Evolutionary conservation across 305 asterid genomes (phyloP).

Genomic region (Fraxinus baroniana): DNA sequence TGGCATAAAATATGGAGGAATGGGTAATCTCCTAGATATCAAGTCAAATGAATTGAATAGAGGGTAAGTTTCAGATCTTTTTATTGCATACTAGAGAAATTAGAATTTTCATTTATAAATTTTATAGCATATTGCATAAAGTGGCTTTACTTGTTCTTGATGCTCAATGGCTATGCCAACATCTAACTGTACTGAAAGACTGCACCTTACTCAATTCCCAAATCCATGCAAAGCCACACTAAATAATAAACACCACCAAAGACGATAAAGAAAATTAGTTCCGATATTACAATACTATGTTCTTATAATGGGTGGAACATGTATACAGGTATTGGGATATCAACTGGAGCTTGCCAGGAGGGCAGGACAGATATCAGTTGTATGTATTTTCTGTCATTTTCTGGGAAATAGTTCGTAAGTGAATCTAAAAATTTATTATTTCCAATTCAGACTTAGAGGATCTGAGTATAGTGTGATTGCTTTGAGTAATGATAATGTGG

Average conservation of each 20-base stretch:
- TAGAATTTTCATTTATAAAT: not conserved
- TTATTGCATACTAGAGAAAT: not conserved
- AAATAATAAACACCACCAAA: not conserved
- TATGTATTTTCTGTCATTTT: slow-evolving; percentile 19
- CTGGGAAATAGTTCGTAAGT: not conserved
- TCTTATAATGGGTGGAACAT: not conserved
- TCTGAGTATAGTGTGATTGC: slow-evolving; percentile 47
- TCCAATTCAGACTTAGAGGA: slow-evolving; percentile 44
- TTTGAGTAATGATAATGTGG: slow-evolving; percentile 40
- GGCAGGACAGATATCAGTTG: slow-evolving; percentile 44
- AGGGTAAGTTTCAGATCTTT: slow-evolving; percentile 37
- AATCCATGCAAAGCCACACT: not conserved
- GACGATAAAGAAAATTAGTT: not conserved
- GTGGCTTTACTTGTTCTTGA: not conserved
- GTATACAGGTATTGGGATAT: slow-evolving; percentile 59
- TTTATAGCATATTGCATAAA: not conserved
- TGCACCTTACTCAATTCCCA: not conserved
- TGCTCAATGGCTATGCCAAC: not conserved
- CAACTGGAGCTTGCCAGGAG: slow-evolving; percentile 57
- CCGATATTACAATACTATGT: not conserved
- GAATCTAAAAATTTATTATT: not conserved
- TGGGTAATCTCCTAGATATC: slow-evolving; percentile 46
- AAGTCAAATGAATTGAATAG: slow-evolving; percentile 49
- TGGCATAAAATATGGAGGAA: slow-evolving; percentile 54
- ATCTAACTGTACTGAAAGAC: not conserved